These are phyloP conservation scores for Myriosclerotinia curreyana DNA, from an alignment of 2,329 filamentous ascomycete genomes.

Conservation along the genomic window DNA sequence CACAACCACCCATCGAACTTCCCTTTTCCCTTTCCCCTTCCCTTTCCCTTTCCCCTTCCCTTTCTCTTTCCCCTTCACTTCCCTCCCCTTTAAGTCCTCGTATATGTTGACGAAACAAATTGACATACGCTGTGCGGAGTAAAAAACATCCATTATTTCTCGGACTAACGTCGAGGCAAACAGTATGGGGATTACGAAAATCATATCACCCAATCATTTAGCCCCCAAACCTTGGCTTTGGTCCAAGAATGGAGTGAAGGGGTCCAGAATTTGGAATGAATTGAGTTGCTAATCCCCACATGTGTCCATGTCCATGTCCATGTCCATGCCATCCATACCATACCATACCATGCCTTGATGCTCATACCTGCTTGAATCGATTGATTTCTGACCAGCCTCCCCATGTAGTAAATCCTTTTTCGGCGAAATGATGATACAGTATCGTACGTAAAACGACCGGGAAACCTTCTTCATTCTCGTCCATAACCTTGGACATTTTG, in stretches of 20 bases:
- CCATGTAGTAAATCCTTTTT: constrained; percentile 5
- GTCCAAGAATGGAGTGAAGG: constrained; percentile 2
- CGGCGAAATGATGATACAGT: constrained; percentile 20
- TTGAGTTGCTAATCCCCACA: constrained; percentile 9
- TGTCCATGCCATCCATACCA: not conserved
- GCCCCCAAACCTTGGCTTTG: constrained; percentile 4
- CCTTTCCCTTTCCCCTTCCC: no score
- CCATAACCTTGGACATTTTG: not conserved
- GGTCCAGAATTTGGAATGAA: constrained; percentile 3
- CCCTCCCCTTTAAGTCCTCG: constrained; percentile 9
- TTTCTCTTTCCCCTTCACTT: no score
- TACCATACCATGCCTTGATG: not conserved
- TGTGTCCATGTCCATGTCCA: not conserved
- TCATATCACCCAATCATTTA: constrained; percentile 11
- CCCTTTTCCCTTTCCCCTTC: no score
- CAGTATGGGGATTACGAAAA: constrained; percentile 10
- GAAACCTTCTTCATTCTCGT: not conserved
- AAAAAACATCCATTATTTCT: not conserved
- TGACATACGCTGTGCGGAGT: not conserved
- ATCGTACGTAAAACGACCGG: constrained; percentile 22
- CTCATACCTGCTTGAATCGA: no score
- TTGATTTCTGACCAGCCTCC: constrained; percentile 9
- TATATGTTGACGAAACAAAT: constrained; percentile 15
- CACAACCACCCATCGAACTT: not conserved
- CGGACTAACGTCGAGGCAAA: not conserved